phyloP scores from a whole-genome alignment of 306 rosid genomes.

The Sicyos baderoa region DNA sequence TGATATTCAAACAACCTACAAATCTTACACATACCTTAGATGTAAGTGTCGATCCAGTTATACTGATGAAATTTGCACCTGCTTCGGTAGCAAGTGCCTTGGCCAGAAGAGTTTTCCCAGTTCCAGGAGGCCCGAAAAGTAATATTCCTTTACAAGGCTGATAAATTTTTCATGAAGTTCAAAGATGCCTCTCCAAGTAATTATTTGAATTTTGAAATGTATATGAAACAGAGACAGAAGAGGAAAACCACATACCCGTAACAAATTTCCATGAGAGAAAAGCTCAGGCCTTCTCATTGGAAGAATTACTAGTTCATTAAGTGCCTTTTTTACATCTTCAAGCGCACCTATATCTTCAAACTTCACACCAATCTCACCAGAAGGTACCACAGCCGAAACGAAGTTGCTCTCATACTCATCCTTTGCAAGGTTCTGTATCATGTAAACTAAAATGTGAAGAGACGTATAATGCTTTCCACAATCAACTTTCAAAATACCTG shows the following conservation, averaged over 20 bases:
- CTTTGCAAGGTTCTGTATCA: conserved; percentile 76
- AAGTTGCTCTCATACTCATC: conserved; percentile 92
- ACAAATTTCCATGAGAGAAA: conserved; percentile 80
- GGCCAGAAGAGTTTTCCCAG: conserved; percentile 97
- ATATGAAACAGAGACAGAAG: no score
- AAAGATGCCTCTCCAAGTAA: background rate
- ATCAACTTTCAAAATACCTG: background rate
- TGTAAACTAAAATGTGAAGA: background rate
- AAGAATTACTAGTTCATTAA: conserved; percentile 88
- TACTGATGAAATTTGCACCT: conserved; percentile 92
- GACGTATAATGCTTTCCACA: background rate
- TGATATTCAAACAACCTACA: background rate
- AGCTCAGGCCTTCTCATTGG: conserved; percentile 97
- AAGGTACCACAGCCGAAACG: conserved; percentile 82
- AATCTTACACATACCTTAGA: conserved; percentile 52
- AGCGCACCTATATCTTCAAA: conserved; percentile 96
- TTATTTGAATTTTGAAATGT: no score
- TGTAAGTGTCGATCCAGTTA: conserved; percentile 92
- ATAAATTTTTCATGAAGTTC: conserved; percentile 20
- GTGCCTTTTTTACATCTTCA: conserved; percentile 84
- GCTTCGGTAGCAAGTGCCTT: conserved; percentile 99
- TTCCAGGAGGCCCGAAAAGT: no score
- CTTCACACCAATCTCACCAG: conserved; percentile 93
- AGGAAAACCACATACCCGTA: conserved; percentile 65
- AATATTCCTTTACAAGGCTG: conserved; percentile 98